These are phyloP conservation scores for Hortiboletus flavorubellus DNA, from an alignment of 768 basidiomycete species.

Conservation along the genomic window DNA sequence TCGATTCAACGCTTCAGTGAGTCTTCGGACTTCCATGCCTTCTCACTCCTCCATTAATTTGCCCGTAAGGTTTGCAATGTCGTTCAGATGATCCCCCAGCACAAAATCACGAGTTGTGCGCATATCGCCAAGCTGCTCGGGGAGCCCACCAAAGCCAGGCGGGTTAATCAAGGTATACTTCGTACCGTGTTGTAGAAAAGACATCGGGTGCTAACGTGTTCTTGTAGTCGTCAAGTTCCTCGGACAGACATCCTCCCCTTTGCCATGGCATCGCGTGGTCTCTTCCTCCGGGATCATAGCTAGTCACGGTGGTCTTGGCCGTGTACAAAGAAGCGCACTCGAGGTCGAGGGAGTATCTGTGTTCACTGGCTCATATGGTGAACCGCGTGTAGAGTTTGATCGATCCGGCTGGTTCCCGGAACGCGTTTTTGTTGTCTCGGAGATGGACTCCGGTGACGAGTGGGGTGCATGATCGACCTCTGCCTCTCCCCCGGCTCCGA, in stretches of 20 bases:
- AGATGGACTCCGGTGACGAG: conserved; percentile 15
- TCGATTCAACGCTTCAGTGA: conserved; percentile 20
- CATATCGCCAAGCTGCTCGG: conserved; percentile 78
- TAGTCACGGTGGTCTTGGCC: conserved; percentile 67
- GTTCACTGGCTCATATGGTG: conserved; percentile 46
- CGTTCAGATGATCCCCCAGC: conserved; percentile 62
- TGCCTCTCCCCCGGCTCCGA: neutral
- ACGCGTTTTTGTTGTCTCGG: conserved; percentile 1
- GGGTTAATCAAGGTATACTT: conserved; percentile 71
- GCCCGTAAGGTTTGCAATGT: conserved; percentile 58
- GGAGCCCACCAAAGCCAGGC: conserved; percentile 70
- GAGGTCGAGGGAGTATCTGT: conserved; percentile 77
- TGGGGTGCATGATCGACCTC: conserved; percentile 19
- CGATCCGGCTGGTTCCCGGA: conserved; percentile 65
- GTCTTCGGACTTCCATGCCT: neutral
- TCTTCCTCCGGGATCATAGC: conserved; percentile 66
- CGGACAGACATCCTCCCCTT: conserved; percentile 52
- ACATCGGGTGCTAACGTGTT: conserved; percentile 7
- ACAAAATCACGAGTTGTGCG: conserved; percentile 68
- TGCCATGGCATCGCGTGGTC: conserved; percentile 80
- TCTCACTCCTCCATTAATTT: neutral
- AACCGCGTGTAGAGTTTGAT: conserved; percentile 51
- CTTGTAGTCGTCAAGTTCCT: conserved; percentile 67
- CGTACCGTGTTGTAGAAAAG: neutral
- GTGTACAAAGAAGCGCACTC: conserved; percentile 63